Percentiles rank a stretch among this genome's conserved stretches.
These are phyloP conservation scores for Melaleuca quinquenervia DNA, from an alignment of 345 rosid genomes.

Conservation along the genomic window DNA sequence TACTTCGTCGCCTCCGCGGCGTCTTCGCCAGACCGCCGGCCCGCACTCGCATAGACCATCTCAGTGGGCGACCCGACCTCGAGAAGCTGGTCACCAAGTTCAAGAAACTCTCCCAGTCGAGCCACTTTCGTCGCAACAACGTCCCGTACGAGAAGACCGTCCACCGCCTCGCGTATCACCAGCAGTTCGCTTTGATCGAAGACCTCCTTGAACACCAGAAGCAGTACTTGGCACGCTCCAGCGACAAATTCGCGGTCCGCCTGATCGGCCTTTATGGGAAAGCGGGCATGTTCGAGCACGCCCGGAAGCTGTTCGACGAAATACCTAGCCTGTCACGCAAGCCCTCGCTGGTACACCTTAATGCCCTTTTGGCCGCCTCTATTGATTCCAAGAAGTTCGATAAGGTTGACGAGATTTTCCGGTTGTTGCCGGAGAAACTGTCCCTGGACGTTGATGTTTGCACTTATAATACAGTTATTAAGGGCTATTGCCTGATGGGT, in stretches of 20 bases:
- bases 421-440: constrained; percentile 1
- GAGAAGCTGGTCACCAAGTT: background rate
- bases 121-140: too few relatives aligned
- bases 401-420: constrained; percentile 1
- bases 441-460: constrained; percentile 8
- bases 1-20: background rate
- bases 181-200: constrained; percentile 5
- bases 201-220: constrained; percentile 17
- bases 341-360: constrained; percentile 11
- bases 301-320: constrained; percentile 29
- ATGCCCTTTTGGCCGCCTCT: constrained; percentile 11
- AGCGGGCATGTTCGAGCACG: constrained; percentile 13
- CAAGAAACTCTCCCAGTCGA: too few relatives aligned
- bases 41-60: too few relatives aligned
- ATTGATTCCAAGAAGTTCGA: constrained; percentile 7
- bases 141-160: background rate
- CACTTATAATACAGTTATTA: constrained; percentile 11
- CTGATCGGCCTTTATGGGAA: constrained; percentile 13
- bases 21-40: background rate
- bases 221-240: constrained; percentile 3
- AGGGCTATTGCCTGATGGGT: constrained; percentile 14
- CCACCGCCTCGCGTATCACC: constrained; percentile 8
- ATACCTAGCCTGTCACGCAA: constrained; percentile 13
- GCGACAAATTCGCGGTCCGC: constrained; percentile 8
- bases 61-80: background rate